Evolutionary conservation across 2,329 filamentous ascomycete species (phyloP).

Genomic region (Furcasterigmium sp.): DNA sequence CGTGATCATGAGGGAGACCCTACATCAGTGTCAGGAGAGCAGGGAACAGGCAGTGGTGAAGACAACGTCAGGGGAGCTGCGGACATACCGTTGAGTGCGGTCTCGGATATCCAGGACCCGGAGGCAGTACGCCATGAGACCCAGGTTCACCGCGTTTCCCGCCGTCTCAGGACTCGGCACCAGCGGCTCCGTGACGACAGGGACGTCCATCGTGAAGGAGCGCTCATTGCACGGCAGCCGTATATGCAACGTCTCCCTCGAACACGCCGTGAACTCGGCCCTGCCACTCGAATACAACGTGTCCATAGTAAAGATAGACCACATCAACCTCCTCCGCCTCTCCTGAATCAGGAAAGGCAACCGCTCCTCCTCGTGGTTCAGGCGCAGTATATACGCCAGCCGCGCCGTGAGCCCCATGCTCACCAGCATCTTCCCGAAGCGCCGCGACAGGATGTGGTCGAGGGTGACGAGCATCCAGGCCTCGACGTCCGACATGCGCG

Average conservation of each 20-base stretch:
- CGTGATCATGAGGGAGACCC: conserved; percentile 13
- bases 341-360: conserved; percentile 12
- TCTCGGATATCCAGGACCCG: conserved; percentile 8
- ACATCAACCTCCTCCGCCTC: conserved; percentile 14
- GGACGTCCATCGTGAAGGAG: conserved; percentile 7
- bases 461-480: conserved; percentile 14
- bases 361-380: conserved; percentile 14
- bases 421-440: conserved; percentile 16
- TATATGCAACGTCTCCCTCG: conserved; percentile 6
- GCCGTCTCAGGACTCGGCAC: background rate
- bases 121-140: conserved; percentile 7
- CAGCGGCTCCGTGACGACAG: conserved; percentile 5
- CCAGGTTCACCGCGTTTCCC: background rate
- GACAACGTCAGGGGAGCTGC: too few relatives aligned
- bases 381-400: conserved; percentile 14
- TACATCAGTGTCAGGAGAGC: background rate
- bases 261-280: conserved; percentile 6
- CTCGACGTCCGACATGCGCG: conserved; percentile 14
- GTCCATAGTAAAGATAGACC: conserved; percentile 13
- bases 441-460: conserved; percentile 13
- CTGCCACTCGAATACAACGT: conserved; percentile 8
- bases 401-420: conserved; percentile 10
- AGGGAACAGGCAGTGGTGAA: background rate
- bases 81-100: conserved; percentile 6
- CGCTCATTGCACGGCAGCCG: conserved; percentile 7